Evolutionary conservation across 2,329 filamentous ascomycete species (phyloP), one percentile per base, ranked within the genome.

Genomic region (Nemania abortiva): DNA sequence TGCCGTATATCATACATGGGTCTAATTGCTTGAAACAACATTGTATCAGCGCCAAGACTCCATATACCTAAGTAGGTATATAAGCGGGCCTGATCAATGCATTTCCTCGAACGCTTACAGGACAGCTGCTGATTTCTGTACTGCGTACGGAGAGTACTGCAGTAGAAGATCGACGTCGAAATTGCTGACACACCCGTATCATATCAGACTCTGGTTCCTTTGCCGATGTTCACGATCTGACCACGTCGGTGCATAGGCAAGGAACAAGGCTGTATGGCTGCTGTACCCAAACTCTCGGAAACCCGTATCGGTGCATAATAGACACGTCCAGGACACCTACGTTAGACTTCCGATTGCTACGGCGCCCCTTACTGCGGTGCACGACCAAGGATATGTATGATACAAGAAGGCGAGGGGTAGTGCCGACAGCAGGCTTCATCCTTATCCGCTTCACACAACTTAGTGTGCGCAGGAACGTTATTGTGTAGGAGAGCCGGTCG

Each of bases 241-340:
- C 45, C 49, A 37, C 10, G 27, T 34, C 31, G 31, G 5, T 52
- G 29, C 29, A 54, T 42, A 15, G n/a, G 47, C 18, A 18, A 20
- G 56, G 55, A 34, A 53, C 50, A 45, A 63, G 58, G 67, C 63
- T 63, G 58, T 13, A 31, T 37, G 22, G 37, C 45, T 61, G 47
- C 53, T 39, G 39, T 13, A 22, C 37, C 53, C 6, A 9, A 34
- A 34, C 31, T 34, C 31, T 34, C 31, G 31, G 31, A 9, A 34
- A 34, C 31, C 31, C 31, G 11, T 42, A 29, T 50, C 18, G 10
- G 18, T 49, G 57, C 50, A 61, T 57, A 49, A 54, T 54, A 61
- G 31, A 66, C 57, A 56, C 47, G 18, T 52, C 62, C 31, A 54
- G 59, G 60, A 68, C 55, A 64, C 13, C 18, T n/a, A 20, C 29